These are phyloP conservation scores for Salix caprea DNA, from an alignment of 345 rosid species.

Conservation along the genomic window DNA sequence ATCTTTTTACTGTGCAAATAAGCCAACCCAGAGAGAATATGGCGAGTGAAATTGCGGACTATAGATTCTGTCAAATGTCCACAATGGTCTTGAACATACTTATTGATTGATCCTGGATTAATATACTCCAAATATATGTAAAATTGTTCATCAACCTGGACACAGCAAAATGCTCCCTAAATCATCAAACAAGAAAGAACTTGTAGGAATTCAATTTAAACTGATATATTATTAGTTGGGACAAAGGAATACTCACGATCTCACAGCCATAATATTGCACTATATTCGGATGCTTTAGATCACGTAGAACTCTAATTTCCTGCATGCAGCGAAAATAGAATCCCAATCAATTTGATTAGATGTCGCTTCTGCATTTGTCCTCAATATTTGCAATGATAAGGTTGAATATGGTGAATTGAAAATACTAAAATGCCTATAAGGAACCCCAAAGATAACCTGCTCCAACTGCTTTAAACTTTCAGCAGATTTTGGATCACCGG, in stretches of 20 bases:
- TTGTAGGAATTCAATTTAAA: neutral
- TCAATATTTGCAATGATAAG: neutral
- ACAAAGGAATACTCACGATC: slow-evolving; percentile 34
- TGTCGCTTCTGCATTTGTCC: neutral
- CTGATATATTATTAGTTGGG: neutral
- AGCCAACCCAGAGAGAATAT: slow-evolving; percentile 59
- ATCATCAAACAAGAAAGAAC: slow-evolving; percentile 7
- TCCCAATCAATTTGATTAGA: neutral
- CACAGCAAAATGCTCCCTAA: slow-evolving; percentile 1
- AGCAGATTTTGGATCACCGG: slow-evolving; percentile 56
- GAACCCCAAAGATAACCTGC: slow-evolving; percentile 41
- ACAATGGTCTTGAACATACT: slow-evolving; percentile 49
- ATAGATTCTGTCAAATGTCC: slow-evolving; percentile 56
- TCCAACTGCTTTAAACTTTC: slow-evolving; percentile 67
- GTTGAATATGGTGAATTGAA: neutral
- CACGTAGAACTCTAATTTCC: slow-evolving; percentile 56
- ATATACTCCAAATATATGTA: slow-evolving; percentile 62
- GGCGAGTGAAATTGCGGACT: slow-evolving; percentile 71
- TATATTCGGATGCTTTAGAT: slow-evolving; percentile 56
- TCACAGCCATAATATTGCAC: slow-evolving; percentile 75
- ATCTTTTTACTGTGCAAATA: slow-evolving; percentile 57
- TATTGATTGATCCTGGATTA: slow-evolving; percentile 64
- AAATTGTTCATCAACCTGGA: slow-evolving; percentile 61
- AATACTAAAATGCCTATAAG: neutral
- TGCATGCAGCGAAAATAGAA: slow-evolving; percentile 18